These are phyloP conservation scores for Mucor racemosus DNA, from an alignment of 371 early-diverging fungal species.

Conservation along the genomic window DNA sequence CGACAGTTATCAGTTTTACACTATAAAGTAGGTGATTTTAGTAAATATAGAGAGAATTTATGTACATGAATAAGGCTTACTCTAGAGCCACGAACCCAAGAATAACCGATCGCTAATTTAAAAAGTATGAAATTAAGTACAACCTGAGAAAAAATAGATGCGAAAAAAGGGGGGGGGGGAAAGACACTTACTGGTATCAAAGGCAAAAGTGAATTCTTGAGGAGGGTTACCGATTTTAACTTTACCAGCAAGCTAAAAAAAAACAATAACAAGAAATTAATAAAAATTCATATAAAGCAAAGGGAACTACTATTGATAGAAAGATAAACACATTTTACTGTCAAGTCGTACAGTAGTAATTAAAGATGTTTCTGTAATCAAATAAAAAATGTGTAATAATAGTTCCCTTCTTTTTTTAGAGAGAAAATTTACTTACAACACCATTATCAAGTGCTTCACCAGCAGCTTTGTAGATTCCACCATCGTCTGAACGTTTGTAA, in stretches of 20 bases:
- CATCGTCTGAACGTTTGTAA: constrained; percentile 37
- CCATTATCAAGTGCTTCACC: constrained; percentile 49
- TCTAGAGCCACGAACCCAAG: constrained; percentile 56
- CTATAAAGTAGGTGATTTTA: constrained; percentile 22
- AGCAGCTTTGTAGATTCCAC: constrained; percentile 45
- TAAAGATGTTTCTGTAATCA: constrained; percentile 9
- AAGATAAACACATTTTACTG: not conserved
- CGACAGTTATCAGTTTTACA: constrained; percentile 54
- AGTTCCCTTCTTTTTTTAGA: not conserved
- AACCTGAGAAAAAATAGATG: constrained; percentile 15
- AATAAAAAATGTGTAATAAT: not conserved
- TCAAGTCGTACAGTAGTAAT: not conserved
- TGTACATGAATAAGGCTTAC: constrained; percentile 25
- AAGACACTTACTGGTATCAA: constrained; percentile 49
- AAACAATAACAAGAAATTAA: constrained; percentile 2
- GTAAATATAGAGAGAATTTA: constrained; percentile 1
- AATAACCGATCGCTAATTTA: constrained; percentile 50
- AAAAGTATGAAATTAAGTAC: constrained; percentile 30
- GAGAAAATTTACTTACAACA: constrained; percentile 33
- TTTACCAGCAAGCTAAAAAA: constrained; percentile 49
- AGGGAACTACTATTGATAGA: constrained; percentile 4
- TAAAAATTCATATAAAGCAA: not conserved
- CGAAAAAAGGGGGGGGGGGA: constrained; percentile 4
- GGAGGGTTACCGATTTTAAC: constrained; percentile 50
- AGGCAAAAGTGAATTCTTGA: constrained; percentile 54